These are phyloP conservation scores for Grammothele lineata DNA, from an alignment of 768 basidiomycete species.

Conservation along the genomic window DNA sequence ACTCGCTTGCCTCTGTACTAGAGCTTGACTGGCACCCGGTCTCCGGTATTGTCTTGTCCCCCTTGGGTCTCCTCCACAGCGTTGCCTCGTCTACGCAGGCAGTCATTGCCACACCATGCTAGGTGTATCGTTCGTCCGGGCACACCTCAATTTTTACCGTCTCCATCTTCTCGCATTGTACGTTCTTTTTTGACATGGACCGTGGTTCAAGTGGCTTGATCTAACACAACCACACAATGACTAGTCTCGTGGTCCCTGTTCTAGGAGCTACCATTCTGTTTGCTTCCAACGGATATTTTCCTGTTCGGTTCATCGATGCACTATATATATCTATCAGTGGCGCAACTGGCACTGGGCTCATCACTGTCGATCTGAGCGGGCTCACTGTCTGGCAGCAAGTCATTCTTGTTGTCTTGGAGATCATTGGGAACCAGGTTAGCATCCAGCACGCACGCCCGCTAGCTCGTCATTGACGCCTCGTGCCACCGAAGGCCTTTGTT, in stretches of 20 bases:
- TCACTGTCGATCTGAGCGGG: constrained; percentile 26
- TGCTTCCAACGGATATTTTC: constrained; percentile 35
- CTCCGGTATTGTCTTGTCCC: no score
- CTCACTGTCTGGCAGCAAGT: constrained; percentile 27
- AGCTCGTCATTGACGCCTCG: no score
- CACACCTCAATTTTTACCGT: constrained; percentile 30
- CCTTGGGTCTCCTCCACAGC: no score
- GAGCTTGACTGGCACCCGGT: no score
- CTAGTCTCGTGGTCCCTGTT: constrained; percentile 33
- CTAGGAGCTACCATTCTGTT: constrained; percentile 41
- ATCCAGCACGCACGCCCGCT: background rate
- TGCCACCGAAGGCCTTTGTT: constrained; percentile 35
- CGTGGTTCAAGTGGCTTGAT: background rate
- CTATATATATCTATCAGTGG: constrained; percentile 36
- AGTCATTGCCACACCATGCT: no score
- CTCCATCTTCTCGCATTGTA: constrained; percentile 28
- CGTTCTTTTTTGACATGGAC: background rate
- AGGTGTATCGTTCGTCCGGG: background rate
- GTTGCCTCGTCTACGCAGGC: no score
- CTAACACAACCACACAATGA: background rate
- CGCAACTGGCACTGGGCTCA: constrained; percentile 32
- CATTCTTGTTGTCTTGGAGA: constrained; percentile 22
- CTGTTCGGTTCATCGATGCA: constrained; percentile 32
- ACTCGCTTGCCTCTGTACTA: no score
- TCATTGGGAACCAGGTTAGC: constrained; percentile 24